Evolutionary conservation across 176 grass and related monocot species (phyloP), one percentile per base, ranked within the genome.

Genomic region (Puccinellia tenuiflora): DNA sequence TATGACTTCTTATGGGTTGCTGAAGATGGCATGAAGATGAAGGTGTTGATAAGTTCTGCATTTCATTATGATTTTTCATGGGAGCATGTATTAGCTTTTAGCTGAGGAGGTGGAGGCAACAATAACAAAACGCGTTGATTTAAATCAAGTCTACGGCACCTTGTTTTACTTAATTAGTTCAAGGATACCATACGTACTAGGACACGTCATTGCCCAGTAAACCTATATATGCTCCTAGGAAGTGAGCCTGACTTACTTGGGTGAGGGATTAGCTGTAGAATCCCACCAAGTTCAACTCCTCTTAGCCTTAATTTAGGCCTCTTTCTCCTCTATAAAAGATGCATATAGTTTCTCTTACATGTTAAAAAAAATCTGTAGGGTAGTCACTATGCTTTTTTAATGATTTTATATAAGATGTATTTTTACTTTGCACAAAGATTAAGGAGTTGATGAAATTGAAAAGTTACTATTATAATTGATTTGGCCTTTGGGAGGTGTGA

Each of bases 1-100:
- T 80, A 84, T 37, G 94, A 97, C 50, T 97, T 86, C 83, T 67
- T 97, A 16, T 97, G 94, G 94, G 7, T 97, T 76, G 94, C 94
- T 77, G 94, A 97, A 94, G 94, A 97, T 83, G 94, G 94, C 76
- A 94, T 97, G 94, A 97, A 97, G 75, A 94, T 97, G 94, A 86
- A 94, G 90, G 93, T 96, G 2, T 22, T n/a, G 39, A 68, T 5
- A 13, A 39, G 10, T 68, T 16, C 9, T 39, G 33, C 4, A 68
- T 67, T 68, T 68, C 5, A 13, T 68, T 22, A 68, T 39, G 9
- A 37, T 68, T 64, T 68, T 68, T 68, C 65, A 68, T 39, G 15
- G 34, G 9, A 10, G 1, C 20, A 67, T 67, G 18, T 38, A 38
- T 67, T n/a, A n/a, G 0, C 8, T 18, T 61, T 67, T 37, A 13